Percentiles rank a stretch among this genome's conserved stretches.
phyloP scores from a whole-genome alignment of 176 grass and related monocot species.

The Aegilops bicornis region DNA sequence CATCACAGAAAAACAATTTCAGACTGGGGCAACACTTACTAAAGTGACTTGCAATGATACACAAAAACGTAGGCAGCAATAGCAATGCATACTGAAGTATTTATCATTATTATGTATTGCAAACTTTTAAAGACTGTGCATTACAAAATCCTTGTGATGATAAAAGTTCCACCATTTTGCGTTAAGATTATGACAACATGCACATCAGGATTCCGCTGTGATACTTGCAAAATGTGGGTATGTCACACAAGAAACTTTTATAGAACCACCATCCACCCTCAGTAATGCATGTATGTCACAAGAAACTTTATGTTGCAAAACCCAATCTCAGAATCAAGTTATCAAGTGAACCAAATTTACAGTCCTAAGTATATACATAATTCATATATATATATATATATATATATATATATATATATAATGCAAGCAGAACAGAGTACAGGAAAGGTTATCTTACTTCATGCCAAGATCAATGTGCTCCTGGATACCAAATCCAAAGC shows the following conservation, averaged over 20 bases:
- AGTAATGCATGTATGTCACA: not conserved
- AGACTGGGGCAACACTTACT: not conserved
- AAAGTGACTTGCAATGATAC: not conserved
- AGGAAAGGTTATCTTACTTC: constrained; percentile 42
- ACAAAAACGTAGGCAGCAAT: not conserved
- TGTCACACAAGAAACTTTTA: not conserved
- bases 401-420: not conserved
- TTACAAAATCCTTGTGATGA: too few species aligned
- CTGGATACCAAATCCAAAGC: constrained; percentile 68
- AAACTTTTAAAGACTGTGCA: too few species aligned
- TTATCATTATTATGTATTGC: not conserved
- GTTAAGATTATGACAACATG: not conserved
- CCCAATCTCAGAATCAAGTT: not conserved
- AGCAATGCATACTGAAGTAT: not conserved
- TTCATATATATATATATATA: not conserved
- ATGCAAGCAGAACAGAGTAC: not conserved
- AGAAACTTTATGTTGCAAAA: not conserved
- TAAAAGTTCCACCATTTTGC: not conserved
- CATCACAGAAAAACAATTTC: not conserved
- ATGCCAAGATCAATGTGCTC: constrained; percentile 82
- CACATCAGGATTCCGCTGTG: not conserved
- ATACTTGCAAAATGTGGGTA: not conserved
- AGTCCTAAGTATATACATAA: not conserved
- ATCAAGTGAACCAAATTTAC: not conserved
- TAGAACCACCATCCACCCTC: not conserved